These are phyloP conservation scores for Chlamydomonas sphaeroides DNA, from an alignment of 139 green algal species.

Conservation along the genomic window DNA sequence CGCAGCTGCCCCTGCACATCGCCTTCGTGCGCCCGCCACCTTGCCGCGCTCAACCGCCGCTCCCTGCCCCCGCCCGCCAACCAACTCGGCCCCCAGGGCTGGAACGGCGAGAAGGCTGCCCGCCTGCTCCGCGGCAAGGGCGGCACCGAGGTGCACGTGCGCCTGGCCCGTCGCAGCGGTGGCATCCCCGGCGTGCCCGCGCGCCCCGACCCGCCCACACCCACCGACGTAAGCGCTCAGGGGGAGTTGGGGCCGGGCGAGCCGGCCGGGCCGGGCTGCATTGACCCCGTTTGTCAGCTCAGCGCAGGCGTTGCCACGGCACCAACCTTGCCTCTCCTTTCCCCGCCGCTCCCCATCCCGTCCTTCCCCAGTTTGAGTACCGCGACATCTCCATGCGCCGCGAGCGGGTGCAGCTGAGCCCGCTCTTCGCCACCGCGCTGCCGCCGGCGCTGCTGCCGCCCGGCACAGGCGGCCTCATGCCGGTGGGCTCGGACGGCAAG, in stretches of 20 bases:
- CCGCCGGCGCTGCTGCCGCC: neutral
- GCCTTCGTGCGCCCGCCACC: neutral
- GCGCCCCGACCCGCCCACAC: slow-evolving; percentile 59
- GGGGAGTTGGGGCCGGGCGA: too few species aligned
- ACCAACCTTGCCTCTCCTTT: too few species aligned
- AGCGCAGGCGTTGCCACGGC: too few species aligned
- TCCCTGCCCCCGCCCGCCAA: neutral
- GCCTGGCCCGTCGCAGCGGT: slow-evolving; percentile 68
- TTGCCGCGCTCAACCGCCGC: neutral
- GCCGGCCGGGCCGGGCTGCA: too few species aligned
- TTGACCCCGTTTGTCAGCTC: too few species aligned
- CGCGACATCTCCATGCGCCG: slow-evolving; percentile 67
- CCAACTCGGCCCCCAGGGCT: slow-evolving; percentile 69
- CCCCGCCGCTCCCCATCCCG: too few species aligned
- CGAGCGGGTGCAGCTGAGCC: slow-evolving; percentile 82
- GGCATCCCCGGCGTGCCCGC: slow-evolving; percentile 80
- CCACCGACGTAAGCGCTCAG: too few species aligned
- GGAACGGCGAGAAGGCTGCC: slow-evolving; percentile 79
- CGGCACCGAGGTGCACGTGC: slow-evolving; percentile 69
- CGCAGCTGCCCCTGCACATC: neutral
- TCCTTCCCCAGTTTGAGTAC: too few species aligned
- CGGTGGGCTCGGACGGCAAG: slow-evolving; percentile 4
- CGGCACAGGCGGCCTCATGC: slow-evolving; percentile 15
- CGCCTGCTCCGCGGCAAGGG: slow-evolving; percentile 77
- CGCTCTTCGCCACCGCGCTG: slow-evolving; percentile 76